phyloP scores from a whole-genome alignment of 1,284 basidiomycete genomes.

The Psilocybe mexicana region DNA sequence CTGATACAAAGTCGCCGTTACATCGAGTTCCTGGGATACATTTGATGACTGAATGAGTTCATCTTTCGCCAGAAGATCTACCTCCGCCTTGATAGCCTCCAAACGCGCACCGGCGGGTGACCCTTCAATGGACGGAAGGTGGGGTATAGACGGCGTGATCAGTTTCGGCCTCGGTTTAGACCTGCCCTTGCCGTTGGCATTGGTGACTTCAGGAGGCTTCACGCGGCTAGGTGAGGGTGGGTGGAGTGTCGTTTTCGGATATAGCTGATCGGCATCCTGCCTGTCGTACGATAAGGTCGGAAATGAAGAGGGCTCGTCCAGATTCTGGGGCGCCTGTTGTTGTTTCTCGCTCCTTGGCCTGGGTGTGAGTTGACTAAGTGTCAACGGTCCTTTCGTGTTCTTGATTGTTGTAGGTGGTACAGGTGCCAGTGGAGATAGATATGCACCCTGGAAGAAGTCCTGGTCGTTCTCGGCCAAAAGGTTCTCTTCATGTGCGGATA shows the following conservation, averaged over 20 bases:
- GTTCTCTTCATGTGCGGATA: slow-evolving; percentile 32
- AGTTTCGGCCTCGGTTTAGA: slow-evolving; percentile 21
- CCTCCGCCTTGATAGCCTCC: slow-evolving; percentile 23
- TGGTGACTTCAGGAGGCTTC: slow-evolving; percentile 17
- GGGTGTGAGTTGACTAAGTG: slow-evolving; percentile 40
- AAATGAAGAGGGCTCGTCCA: slow-evolving; percentile 10
- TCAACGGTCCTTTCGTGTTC: slow-evolving; percentile 30
- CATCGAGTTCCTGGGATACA: slow-evolving; percentile 7
- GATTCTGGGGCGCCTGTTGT: not conserved
- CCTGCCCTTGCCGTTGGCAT: slow-evolving; percentile 5
- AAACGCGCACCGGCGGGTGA: slow-evolving; percentile 25
- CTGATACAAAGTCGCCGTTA: slow-evolving; percentile 1
- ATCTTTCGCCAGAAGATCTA: slow-evolving; percentile 24
- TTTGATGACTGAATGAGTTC: slow-evolving; percentile 11
- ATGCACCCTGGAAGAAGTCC: slow-evolving; percentile 42
- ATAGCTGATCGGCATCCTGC: slow-evolving; percentile 6
- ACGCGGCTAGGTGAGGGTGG: slow-evolving; percentile 3
- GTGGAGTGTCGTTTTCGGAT: slow-evolving; percentile 10
- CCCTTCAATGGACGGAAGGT: slow-evolving; percentile 17
- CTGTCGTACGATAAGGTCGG: slow-evolving; percentile 12
- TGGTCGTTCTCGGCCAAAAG: slow-evolving; percentile 42
- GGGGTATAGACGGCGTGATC: slow-evolving; percentile 14
- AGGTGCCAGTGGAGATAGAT: slow-evolving; percentile 35
- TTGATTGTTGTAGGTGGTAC: slow-evolving; percentile 21
- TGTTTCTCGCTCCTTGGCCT: slow-evolving; percentile 22